Evolutionary conservation across 176 grass and related monocot genomes (phyloP), one percentile per base, ranked within the genome.

Genomic region (Carex kokanica): DNA sequence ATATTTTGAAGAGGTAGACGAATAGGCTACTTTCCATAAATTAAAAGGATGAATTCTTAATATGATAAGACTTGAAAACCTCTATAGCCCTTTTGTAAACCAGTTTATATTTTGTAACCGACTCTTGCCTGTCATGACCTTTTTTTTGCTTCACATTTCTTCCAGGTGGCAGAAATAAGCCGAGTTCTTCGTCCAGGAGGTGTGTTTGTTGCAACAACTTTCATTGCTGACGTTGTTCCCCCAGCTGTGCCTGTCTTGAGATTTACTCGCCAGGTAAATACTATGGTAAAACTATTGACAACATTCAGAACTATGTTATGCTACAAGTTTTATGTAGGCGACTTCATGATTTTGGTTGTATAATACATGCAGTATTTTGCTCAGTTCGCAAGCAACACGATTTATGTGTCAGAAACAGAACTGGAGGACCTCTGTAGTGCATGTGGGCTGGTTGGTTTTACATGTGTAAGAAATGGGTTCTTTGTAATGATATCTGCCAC

Each of bases 401-500:
- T 81, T 36, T 94, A 89, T 88, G 83, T 94, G 79, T 98, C 90
- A 11, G 95, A 93, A 83, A 78, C 45, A 12, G 95, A 98, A 87
- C 69, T 98, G 7, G 84, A 91, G 85, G 95, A 91, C 83, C 87
- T 98, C 54, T 94, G 95, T 88, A 88, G 52, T 69, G 90, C 95
- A 75, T 94, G 92, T 78, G 95, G 95, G 23, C 57, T 98, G 78
- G 51, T 91, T 88, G 80, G 82, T 88, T 93, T 94, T 67, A 91
- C 75, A 24, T 91, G 86, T 90, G 84, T 86, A 17, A 94, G 92
- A 65, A 97, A 78, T 85, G 83, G 92, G 74, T 82, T 80, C 8
- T 97, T 92, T 90, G 89, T 91, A 80, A 94, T 97, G 90, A 87
- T 97, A 61, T 94, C 92, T 61, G 92, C 88, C 27, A 94, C 85